Base-by-base conservation (phyloP, 129 eudicot species). In the Escallonia rubra region DNA sequence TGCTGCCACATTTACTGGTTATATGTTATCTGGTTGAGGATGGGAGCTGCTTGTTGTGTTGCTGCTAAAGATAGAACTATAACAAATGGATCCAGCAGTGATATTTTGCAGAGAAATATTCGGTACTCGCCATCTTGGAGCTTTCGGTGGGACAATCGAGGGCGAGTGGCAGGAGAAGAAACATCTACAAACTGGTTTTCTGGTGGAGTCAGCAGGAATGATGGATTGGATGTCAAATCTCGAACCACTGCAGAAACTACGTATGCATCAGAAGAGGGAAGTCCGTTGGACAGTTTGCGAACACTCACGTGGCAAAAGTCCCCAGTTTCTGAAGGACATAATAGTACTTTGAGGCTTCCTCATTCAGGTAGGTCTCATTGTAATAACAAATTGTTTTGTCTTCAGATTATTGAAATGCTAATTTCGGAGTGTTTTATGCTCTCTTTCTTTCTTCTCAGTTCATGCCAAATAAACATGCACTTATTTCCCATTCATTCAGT, bases 21-120 rank as follows among this genome's bases (percentile, higher is more conserved):
- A 66, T 77, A 48, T 59, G 47, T 59, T 51, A 68, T 86, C 75
- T 70, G 75, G 74, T 74, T 65, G 73, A 89, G 59, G 70, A 94
- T 94, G 99, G 99, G 99, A 40, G 84, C 97, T 64, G 93, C 92
- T 42, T 94, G 99, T 72, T 94, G 99, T 78, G 96, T 94, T 76
- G 97, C 97, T 80, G 90, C 97, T 42, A 94, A 76, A 69, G 99
- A 89, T 71, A 85, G 89, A 79, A 85, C 90, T 41, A 75, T 89
- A 72, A 76, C 87, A 58, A 86, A 77, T 76, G 85, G 88, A 79
- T 68, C 97, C 43, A 72, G 75, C 57, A 72, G 81, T 77, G 95
- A 89, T 42, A 59, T 70, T 74, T n/a, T 83, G 66, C 78, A 74
- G 50, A 89, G 97, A 74, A 86, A 93, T 75, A 74, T 74, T 53